Conservation (phyloP, 2,329 filamentous ascomycete genomes). For the Cercospora janseana region DNA sequence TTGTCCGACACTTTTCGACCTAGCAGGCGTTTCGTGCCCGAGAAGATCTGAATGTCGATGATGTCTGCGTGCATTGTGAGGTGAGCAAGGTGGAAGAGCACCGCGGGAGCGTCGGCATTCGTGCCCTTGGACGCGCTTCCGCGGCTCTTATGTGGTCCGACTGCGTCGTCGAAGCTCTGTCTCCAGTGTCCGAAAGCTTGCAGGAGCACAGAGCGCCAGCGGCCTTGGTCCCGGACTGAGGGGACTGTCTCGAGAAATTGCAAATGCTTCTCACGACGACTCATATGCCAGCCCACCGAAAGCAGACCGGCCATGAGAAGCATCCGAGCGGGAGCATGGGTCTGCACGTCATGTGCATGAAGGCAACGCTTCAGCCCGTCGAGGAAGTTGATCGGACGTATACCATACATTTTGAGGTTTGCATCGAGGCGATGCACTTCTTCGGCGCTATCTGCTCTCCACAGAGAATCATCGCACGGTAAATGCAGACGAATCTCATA, state of each 20-base stretch:
- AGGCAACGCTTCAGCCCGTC: constrained; percentile 86
- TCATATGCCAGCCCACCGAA: constrained; percentile 94
- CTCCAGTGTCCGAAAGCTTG: constrained; percentile 91
- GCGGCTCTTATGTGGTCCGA: constrained; percentile 52
- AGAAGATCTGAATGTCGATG: constrained; percentile 91
- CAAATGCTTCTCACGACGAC: constrained; percentile 87
- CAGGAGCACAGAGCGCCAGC: constrained; percentile 81
- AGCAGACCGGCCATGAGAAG: constrained; percentile 88
- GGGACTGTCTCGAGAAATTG: constrained; percentile 78
- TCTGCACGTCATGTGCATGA: constrained; percentile 75
- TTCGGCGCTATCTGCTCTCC: constrained; percentile 80
- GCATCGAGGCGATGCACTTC: constrained; percentile 82
- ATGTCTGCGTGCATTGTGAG: constrained; percentile 97
- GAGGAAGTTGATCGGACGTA: constrained; percentile 80
- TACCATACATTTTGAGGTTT: constrained; percentile 72
- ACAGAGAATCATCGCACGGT: constrained; percentile 85
- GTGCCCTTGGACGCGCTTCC: constrained; percentile 34
- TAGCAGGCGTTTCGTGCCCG: constrained; percentile 76
- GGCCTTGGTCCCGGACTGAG: constrained; percentile 79
- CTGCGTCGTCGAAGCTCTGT: constrained; percentile 76
- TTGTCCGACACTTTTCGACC: constrained; percentile 78
- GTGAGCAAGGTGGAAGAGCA: constrained; percentile 85
- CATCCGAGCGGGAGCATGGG: constrained; percentile 85
- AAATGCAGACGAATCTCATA: constrained; percentile 88
- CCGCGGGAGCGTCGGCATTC: constrained; percentile 62